Evolutionary conservation across 176 grass and related monocot genomes (phyloP), one percentile per base, ranked within the genome.

Genomic region (Aegilops longissima): DNA sequence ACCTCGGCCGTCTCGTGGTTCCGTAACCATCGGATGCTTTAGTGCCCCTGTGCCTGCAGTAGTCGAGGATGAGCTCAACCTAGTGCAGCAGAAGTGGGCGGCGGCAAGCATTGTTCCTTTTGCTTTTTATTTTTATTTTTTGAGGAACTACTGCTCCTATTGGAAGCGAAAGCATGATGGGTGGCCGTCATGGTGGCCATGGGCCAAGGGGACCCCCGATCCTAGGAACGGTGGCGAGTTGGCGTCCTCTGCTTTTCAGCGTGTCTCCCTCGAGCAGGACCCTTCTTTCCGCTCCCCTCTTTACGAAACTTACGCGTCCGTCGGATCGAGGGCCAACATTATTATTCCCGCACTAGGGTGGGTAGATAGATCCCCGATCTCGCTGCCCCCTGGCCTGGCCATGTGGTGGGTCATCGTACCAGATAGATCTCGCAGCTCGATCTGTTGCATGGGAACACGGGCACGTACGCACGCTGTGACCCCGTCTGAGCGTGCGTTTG

Each of bases 381-480:
- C 34, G 39, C 39, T 24, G 23, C 23, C 10, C 20, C 20, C 12
- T 17, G 81, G 68, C 20, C 12, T 20, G 81, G 69, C 82, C 78
- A 82, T 82, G 78, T 75, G 85, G 68, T 34, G 66, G 84, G 85
- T 9, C 75, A 40, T 4, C 85, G 21, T 40, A 38, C 54, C 23
- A 20, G 56, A 59, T 24, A 23, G 39, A 87, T 87, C 78, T 65
- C 36, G 40, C 49, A 51, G 42, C 69, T 24, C 40, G 16, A 14
- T 85, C 63, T 30, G 77, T 36, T 21, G 58, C 78, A 64, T 27
- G 40, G 35, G 36, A 11, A 13, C 36, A 23, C 36, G 7, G 36
- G 36, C 69, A 72, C 36, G 21, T 42, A 59, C 56, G 56, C 51
- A 54, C 16, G 51, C 51, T 6, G 14, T 6, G 51, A 1, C 14